These are phyloP conservation scores for Nitzschia inconspicua DNA, from an alignment of 108 stramenopile species.

Conservation along the genomic window DNA sequence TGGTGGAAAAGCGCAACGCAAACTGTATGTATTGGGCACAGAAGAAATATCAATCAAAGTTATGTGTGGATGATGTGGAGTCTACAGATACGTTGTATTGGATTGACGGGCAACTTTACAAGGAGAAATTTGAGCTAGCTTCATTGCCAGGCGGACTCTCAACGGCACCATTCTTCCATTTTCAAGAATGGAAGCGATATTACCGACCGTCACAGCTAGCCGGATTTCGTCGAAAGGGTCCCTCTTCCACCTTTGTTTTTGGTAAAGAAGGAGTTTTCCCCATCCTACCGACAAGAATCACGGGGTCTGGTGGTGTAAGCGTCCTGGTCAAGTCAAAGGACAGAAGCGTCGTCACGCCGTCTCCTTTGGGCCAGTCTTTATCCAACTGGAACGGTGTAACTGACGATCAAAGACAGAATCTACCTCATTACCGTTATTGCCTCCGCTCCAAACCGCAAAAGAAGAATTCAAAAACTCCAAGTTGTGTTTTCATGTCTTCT, in stretches of 20 bases:
- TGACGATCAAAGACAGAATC: conserved; percentile 20
- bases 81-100: conserved; percentile 64
- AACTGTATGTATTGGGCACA: conserved; percentile 92
- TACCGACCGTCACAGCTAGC: conserved; percentile 64
- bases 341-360: conserved; percentile 11
- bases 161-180: conserved; percentile 87
- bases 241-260: conserved; percentile 26
- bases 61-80: conserved; percentile 57
- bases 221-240: conserved; percentile 29
- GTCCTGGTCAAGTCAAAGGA: neutral
- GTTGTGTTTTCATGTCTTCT: conserved; percentile 36
- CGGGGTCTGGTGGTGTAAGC: neutral
- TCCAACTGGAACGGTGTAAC: conserved; percentile 33
- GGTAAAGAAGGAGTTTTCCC: conserved; percentile 74
- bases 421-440: conserved; percentile 50
- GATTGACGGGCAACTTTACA: conserved; percentile 73
- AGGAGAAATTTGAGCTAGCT: conserved; percentile 51
- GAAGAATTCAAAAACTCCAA: conserved; percentile 21
- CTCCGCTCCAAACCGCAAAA: conserved; percentile 27
- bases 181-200: conserved; percentile 90
- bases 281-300: conserved; percentile 12
- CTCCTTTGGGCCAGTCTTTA: conserved; percentile 35
- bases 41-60: conserved; percentile 63
- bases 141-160: conserved; percentile 50
- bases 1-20: conserved; percentile 28